phyloP scores from a whole-genome alignment of 177 flowering plant genomes.

The Vitis hybrid region DNA sequence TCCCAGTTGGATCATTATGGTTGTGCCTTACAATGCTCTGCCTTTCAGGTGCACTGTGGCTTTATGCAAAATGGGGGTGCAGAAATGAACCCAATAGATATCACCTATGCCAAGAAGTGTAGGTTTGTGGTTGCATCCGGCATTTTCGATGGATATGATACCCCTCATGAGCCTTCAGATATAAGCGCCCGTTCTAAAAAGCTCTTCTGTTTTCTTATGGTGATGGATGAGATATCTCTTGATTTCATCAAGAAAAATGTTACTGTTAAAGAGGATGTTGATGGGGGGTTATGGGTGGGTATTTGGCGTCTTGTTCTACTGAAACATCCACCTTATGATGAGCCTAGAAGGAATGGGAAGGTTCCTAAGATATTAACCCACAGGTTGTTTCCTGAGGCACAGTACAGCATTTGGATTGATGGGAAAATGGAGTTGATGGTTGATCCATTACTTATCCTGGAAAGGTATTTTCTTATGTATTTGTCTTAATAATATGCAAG shows the following conservation, averaged over 20 bases:
- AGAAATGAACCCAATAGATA: constrained; percentile 58
- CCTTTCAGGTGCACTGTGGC: constrained; percentile 90
- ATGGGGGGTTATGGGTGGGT: constrained; percentile 89
- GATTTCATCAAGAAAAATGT: constrained; percentile 66
- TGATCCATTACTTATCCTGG: constrained; percentile 88
- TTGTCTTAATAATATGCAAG: not conserved
- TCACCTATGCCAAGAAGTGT: constrained; percentile 67
- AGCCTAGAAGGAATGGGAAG: constrained; percentile 95
- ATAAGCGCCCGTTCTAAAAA: constrained; percentile 71
- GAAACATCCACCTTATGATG: constrained; percentile 86
- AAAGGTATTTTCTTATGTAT: constrained; percentile 53
- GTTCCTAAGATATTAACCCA: constrained; percentile 96
- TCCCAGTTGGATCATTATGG: not conserved
- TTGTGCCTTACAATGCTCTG: constrained; percentile 1
- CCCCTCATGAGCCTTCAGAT: constrained; percentile 93
- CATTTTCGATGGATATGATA: constrained; percentile 93
- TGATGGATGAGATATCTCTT: constrained; percentile 78
- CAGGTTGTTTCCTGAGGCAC: constrained; percentile 87
- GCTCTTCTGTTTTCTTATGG: constrained; percentile 94
- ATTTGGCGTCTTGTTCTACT: constrained; percentile 85
- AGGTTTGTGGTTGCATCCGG: constrained; percentile 91
- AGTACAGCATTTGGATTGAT: constrained; percentile 98
- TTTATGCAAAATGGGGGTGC: constrained; percentile 82
- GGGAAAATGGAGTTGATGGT: constrained; percentile 98
- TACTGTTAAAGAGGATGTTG: constrained; percentile 56